A percentile compares a stretch with the other conserved stretches of the same genome.
Evolutionary conservation across 768 basidiomycete genomes (phyloP).

Genomic region (Asterophora lycoperdoides): DNA sequence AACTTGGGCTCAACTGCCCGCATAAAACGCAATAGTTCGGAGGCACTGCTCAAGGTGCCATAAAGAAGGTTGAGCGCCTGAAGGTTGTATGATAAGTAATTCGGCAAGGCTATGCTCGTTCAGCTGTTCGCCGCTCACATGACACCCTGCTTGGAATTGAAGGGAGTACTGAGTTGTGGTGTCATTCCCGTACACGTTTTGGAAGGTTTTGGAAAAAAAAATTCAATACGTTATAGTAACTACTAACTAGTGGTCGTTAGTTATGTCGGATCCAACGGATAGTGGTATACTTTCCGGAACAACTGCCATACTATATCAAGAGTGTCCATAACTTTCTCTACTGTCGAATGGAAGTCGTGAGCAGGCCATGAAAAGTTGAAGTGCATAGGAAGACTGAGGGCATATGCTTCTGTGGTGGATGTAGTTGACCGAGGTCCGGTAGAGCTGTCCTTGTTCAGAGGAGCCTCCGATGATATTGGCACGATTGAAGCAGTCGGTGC

Average conservation of each 20-base stretch:
- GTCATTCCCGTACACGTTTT: too few relatives aligned
- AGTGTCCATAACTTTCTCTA: constrained; percentile 35
- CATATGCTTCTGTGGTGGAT: constrained; percentile 19
- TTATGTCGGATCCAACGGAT: constrained; percentile 50
- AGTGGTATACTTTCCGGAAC: constrained; percentile 50
- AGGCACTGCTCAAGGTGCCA: too few relatives aligned
- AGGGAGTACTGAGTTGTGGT: too few relatives aligned
- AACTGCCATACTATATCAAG: constrained; percentile 44
- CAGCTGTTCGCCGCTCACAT: too few relatives aligned
- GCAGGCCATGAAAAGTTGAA: constrained; percentile 32
- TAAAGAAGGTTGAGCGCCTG: too few relatives aligned
- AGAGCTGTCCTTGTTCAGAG: not conserved
- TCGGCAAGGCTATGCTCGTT: too few relatives aligned
- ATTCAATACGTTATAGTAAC: not conserved
- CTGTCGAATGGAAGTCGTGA: constrained; percentile 23
- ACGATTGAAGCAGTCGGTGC: constrained; percentile 4
- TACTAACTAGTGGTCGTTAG: constrained; percentile 2
- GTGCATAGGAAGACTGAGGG: constrained; percentile 25
- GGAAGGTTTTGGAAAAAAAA: too few relatives aligned
- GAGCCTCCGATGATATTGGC: not conserved
- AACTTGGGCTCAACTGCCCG: too few relatives aligned
- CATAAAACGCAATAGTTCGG: too few relatives aligned
- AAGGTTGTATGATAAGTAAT: too few relatives aligned
- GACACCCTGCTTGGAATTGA: too few relatives aligned
- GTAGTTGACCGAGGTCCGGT: constrained; percentile 2